Percentiles rank a stretch among this genome's conserved stretches.
phyloP scores from a whole-genome alignment of 2,329 filamentous ascomycete species.

The Fusarium armeniacum region DNA sequence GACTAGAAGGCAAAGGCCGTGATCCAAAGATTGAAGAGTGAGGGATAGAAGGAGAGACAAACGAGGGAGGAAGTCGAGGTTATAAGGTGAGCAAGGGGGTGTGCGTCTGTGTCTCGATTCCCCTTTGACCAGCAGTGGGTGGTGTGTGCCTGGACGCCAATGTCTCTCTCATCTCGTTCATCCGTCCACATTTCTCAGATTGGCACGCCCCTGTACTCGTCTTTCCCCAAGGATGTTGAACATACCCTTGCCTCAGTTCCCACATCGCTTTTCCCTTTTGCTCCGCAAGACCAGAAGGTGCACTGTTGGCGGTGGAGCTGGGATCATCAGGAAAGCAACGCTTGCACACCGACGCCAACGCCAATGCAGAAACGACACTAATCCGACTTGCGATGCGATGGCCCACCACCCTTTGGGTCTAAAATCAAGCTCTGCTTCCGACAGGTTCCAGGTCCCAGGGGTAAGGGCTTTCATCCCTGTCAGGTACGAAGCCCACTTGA shows the following conservation, averaged over 20 bases:
- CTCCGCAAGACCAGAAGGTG: conserved; percentile 30
- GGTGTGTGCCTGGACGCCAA: conserved; percentile 38
- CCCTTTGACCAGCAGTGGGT: conserved; percentile 23
- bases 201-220: conserved; percentile 27
- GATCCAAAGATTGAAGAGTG: conserved; percentile 38
- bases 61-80: conserved; percentile 48
- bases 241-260: conserved; percentile 32
- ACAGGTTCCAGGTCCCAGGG: conserved; percentile 28
- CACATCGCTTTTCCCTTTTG: conserved; percentile 22
- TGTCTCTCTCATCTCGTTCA: conserved; percentile 36
- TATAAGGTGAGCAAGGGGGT: conserved; percentile 49
- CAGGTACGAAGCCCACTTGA: conserved; percentile 44
- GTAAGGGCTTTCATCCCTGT: conserved; percentile 37
- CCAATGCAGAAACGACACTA: conserved; percentile 39
- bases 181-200: conserved; percentile 27
- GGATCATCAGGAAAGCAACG: conserved; percentile 29
- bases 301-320: conserved; percentile 33
- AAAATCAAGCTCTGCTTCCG: conserved; percentile 40
- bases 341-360: conserved; percentile 38
- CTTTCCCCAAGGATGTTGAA: conserved; percentile 20
- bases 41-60: conserved; percentile 19
- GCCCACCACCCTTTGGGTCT: conserved; percentile 39
- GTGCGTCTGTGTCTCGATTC: conserved; percentile 31
- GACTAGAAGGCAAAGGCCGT: conserved; percentile 48
- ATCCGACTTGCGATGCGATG: conserved; percentile 8